Evolutionary conservation across 208 protist genomes (phyloP).

Genomic region (Leishmania martiniquensis): DNA sequence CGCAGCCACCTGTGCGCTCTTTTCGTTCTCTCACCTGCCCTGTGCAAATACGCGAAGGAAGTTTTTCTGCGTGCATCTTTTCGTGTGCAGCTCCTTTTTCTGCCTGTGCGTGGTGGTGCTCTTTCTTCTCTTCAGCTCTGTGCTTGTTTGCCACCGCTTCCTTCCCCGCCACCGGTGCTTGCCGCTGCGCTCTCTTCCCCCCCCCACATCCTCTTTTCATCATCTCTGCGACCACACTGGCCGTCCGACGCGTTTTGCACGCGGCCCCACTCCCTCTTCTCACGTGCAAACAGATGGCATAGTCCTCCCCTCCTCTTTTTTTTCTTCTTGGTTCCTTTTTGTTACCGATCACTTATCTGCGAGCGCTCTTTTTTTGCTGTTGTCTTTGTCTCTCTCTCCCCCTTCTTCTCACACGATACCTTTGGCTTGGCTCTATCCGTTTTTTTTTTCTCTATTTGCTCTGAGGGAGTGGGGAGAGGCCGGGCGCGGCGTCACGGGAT

Average conservation of each 20-base stretch:
- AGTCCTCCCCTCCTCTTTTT: background rate
- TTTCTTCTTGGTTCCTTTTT: too few relatives aligned
- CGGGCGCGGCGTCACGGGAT: too few relatives aligned
- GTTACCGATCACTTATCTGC: background rate
- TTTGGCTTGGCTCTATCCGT: background rate
- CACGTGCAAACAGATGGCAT: background rate
- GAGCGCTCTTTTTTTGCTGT: background rate
- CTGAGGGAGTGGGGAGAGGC: background rate
- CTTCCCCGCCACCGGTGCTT: background rate
- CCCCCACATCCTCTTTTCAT: too few relatives aligned
- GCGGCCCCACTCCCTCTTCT: background rate
- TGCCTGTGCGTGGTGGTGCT: too few relatives aligned
- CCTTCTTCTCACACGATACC: background rate
- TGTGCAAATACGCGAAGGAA: too few relatives aligned
- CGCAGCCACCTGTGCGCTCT: background rate
- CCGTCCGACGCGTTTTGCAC: background rate
- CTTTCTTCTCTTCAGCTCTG: too few relatives aligned
- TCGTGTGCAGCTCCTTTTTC: background rate
- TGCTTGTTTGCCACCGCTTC: background rate
- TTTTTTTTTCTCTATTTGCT: background rate
- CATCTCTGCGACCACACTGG: background rate
- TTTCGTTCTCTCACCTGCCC: background rate
- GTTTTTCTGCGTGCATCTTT: background rate
- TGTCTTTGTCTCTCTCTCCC: background rate
- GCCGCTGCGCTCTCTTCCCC: background rate